Base-by-base conservation (phyloP, 2,329 filamentous ascomycete species). In the Botrytis cinerea region DNA sequence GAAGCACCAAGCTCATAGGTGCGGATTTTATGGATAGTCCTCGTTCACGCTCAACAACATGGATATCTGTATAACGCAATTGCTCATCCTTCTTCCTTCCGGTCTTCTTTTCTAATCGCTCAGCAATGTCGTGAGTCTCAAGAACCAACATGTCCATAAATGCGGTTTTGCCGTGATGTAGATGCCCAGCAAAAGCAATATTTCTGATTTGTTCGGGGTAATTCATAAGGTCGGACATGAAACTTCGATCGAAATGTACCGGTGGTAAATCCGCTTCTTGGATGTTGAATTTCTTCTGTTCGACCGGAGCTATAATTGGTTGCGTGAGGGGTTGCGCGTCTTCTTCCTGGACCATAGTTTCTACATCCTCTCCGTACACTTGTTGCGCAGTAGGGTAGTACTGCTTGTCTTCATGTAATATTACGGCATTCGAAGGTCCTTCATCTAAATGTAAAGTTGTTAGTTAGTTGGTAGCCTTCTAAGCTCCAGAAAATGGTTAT, bases 371-470 rank as follows among this genome's bases (percentile, higher is more conserved):
- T 70, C 96, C 96, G 82, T 98, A 99, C 60, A 97, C 91, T 83
- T 99, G 96, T 81, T 95, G 91, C 73, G 96, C 96, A n/a, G 95
- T 97, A 45, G 96, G 96, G 81, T 99, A 99, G 83, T 99, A 99
- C 82, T 98, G 96, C 83, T 99, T 99, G 85, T 99, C 96, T 86
- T 99, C 96, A 84, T 99, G 96, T 63, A 99, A 88, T 73, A 99
- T 89, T n/a, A 99, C 94, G 70, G 96, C 95, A 82, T 98, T 99
- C 8, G 95, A 98, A 5, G 95, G 93, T 22, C 93, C 94, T 67
- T 95, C 92, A 82, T 94, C 90, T 88, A 77, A 32, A 43, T 20
- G 22, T 16, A 18, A 12, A 43, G 25, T 32, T 32, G 18, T 69
- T 43, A 69, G 35, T 43, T 32, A 68, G 35, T 32, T 32, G 35